A percentile compares a stretch with the other conserved stretches of the same genome.
Evolutionary conservation across 1,284 basidiomycete species (phyloP).

Genomic region (Cutaneotrichosporon dermatis): DNA sequence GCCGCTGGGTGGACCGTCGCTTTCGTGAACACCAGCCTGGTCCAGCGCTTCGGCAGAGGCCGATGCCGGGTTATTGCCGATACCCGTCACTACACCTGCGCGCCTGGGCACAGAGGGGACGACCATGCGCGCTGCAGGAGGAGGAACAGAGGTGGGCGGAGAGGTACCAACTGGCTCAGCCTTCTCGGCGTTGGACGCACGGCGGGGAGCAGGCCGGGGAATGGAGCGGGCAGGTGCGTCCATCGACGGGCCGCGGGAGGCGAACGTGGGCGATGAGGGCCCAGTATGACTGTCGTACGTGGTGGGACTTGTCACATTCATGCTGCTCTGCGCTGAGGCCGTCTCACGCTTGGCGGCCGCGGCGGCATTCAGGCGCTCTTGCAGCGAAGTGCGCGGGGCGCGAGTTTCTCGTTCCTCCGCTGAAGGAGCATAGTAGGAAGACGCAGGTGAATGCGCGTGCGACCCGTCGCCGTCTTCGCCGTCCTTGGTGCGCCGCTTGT

Average conservation of each 20-base stretch:
- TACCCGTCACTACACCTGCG: conserved; percentile 38
- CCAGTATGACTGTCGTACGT: not conserved
- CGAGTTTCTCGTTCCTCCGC: conserved; percentile 19
- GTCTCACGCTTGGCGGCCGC: conserved; percentile 21
- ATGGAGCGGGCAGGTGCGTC: too few species aligned
- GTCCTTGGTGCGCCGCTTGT: conserved; percentile 29
- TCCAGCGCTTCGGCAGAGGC: not conserved
- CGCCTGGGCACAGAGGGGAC: conserved; percentile 43
- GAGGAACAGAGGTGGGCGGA: not conserved
- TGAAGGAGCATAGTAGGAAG: conserved; percentile 30
- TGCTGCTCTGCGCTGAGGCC: not conserved
- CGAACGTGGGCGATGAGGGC: too few species aligned
- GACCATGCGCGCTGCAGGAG: conserved; percentile 31
- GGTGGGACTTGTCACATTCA: not conserved
- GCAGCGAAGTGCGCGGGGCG: conserved; percentile 15
- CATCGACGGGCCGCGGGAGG: not conserved
- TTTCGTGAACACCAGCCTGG: not conserved
- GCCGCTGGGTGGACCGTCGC: not conserved
- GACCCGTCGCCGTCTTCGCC: conserved; percentile 9
- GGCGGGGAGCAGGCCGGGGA: too few species aligned
- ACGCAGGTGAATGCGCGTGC: not conserved
- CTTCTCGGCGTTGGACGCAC: not conserved
- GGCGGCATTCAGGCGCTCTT: conserved; percentile 36
- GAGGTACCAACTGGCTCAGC: not conserved
- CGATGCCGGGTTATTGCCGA: conserved; percentile 12